Conservation (phyloP, 192 early-diverging fungal genomes). For the Linnemannia elongata region DNA sequence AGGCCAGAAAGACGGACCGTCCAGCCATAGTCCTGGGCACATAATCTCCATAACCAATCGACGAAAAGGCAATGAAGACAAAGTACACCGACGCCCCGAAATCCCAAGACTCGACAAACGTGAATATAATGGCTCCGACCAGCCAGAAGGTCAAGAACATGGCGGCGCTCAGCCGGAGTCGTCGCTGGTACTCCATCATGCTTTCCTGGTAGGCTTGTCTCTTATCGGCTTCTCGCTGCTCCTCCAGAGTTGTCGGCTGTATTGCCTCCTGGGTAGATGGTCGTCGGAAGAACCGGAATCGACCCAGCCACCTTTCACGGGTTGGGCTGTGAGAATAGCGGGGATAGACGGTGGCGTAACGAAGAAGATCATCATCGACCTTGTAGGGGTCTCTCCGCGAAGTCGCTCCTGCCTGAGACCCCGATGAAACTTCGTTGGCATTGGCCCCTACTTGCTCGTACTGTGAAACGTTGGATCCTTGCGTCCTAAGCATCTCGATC, state of each 20-base stretch:
- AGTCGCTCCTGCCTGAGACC: neutral
- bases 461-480: neutral
- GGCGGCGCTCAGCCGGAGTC: constrained; percentile 17
- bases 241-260: neutral
- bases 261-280: neutral
- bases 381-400: neutral
- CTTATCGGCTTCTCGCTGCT: constrained; percentile 23
- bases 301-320: neutral
- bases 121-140: constrained; percentile 37
- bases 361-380: neutral
- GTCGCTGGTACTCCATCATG: constrained; percentile 32
- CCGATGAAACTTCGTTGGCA: neutral
- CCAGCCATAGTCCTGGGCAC: constrained; percentile 24
- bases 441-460: neutral
- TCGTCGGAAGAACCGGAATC: neutral
- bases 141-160: constrained; percentile 39
- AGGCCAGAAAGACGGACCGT: constrained; percentile 23
- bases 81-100: constrained; percentile 38
- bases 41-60: constrained; percentile 42
- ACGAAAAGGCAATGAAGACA: constrained; percentile 26
- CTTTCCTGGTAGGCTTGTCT: constrained; percentile 25
- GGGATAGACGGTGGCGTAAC: neutral
- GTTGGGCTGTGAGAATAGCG: neutral
- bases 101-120: constrained; percentile 29
- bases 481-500: neutral